These are phyloP conservation scores for Pleochaeta shiraiana DNA, from an alignment of 2,329 filamentous ascomycete genomes.

Conservation along the genomic window DNA sequence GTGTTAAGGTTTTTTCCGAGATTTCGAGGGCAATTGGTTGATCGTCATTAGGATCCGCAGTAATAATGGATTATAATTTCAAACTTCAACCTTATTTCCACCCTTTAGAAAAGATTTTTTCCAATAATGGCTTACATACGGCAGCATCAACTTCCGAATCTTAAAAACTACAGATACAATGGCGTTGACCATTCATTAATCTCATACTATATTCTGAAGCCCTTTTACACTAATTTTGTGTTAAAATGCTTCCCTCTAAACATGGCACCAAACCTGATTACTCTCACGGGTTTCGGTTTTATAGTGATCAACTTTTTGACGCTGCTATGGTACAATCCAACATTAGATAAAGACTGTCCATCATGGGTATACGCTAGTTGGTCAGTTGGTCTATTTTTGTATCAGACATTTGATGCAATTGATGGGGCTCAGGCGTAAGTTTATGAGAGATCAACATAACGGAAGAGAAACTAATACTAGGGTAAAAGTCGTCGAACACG, in stretches of 20 bases:
- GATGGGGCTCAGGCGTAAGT: conserved; percentile 82
- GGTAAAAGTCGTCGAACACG: conserved; percentile 50
- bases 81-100: too few species aligned
- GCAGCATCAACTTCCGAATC: conserved; percentile 66
- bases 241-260: conserved; percentile 88
- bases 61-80: too few species aligned
- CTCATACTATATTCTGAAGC: conserved; percentile 88
- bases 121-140: conserved; percentile 93
- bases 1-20: too few species aligned
- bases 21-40: too few species aligned
- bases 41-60: too few species aligned
- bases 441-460: neutral
- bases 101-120: too few species aligned
- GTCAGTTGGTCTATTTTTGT: conserved; percentile 76
- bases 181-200: conserved; percentile 74
- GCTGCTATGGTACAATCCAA: conserved; percentile 90
- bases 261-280: conserved; percentile 84
- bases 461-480: conserved; percentile 6
- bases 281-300: conserved; percentile 74
- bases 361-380: conserved; percentile 89
- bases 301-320: conserved; percentile 79
- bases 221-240: conserved; percentile 88
- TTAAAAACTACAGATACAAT: conserved; percentile 92
- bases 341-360: conserved; percentile 80
- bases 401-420: conserved; percentile 96